phyloP scores from a whole-genome alignment of 257 asterid genomes.

The Knoxia roxburghii region DNA sequence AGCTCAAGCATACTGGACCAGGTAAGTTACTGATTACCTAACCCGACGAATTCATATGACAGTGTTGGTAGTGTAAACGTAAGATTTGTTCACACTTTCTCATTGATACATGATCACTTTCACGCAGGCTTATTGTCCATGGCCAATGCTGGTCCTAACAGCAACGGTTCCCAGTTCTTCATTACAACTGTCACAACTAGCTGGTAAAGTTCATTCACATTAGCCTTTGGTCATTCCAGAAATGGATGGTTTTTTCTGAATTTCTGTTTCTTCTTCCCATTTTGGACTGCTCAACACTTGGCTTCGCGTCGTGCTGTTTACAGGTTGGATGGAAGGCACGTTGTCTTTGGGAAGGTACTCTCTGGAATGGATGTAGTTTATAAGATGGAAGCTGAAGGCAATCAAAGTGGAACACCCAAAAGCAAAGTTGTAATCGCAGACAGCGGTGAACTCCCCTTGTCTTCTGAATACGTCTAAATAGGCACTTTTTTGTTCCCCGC shows the following conservation, averaged over 20 bases:
- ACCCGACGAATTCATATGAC: not conserved
- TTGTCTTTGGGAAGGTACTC: constrained; percentile 86
- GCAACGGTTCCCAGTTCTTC: constrained; percentile 96
- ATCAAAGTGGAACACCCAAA: constrained; percentile 74
- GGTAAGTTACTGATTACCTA: constrained; percentile 34
- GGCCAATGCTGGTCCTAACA: constrained; percentile 91
- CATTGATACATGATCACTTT: not conserved
- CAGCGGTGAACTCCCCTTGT: constrained; percentile 76
- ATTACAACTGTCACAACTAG: constrained; percentile 98
- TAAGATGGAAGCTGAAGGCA: constrained; percentile 95
- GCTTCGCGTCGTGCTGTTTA: not conserved
- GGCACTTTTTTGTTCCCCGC: not conserved
- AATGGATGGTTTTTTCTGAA: not conserved
- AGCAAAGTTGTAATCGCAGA: constrained; percentile 67
- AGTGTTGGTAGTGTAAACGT: constrained; percentile 1
- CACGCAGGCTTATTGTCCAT: constrained; percentile 64
- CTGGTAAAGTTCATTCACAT: constrained; percentile 43
- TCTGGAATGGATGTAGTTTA: constrained; percentile 97
- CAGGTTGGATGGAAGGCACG: constrained; percentile 95
- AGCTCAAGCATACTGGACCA: constrained; percentile 92
- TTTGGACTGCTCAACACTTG: not conserved
- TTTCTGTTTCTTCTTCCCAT: not conserved
- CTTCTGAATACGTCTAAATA: not conserved
- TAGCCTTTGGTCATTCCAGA: not conserved
- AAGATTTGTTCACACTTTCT: not conserved